Evolutionary conservation across 2,329 filamentous ascomycete species (phyloP), one percentile per base, ranked within the genome.

Genomic region (Beauveria bassiana): DNA sequence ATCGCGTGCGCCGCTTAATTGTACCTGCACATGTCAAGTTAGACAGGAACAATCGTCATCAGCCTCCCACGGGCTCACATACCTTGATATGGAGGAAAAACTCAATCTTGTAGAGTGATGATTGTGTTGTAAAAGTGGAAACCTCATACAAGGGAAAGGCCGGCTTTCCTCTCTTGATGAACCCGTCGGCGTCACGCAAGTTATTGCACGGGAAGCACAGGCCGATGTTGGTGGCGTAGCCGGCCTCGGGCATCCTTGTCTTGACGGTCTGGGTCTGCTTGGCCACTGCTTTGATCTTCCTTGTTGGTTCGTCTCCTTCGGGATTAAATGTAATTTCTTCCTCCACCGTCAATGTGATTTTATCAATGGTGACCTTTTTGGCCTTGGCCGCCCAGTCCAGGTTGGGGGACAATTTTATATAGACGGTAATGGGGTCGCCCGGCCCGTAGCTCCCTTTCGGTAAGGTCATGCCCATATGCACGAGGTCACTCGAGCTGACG

Each of bases 261-360:
- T 90, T 89, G 34, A 99, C 87, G 1, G 81, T 78, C 69, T 97
- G 91, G 1, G 88, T 88, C 68, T 93, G 89, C 73, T 92, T 95
- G 28, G 90, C 88, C 66, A 99, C 79, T 61, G 87, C 89, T 74
- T 96, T 97, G 67, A 91, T 80, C 74, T 96, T 97, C 66, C 91
- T 90, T 38, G 90, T 90, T 31, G 93, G 92, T 72, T 98, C 95
- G 70, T 98, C 95, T 54, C 95, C 95, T 75, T 98, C 93, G 34
- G 95, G 95, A 67, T 99, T 98, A 76, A 90, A 99, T n/a, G 95
- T 96, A 63, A 98, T 96, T 72, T 98, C 93, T 75, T 99, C 95
- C 71, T 98, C 95, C 68, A 99, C 96, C 14, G 86, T 86, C 47
- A 98, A 87, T 1, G 92, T 96, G 67, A 99, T 95, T 70, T 95